Evolutionary conservation across 306 rosid species (phyloP).

Genomic region (Arachis hypogaea): DNA sequence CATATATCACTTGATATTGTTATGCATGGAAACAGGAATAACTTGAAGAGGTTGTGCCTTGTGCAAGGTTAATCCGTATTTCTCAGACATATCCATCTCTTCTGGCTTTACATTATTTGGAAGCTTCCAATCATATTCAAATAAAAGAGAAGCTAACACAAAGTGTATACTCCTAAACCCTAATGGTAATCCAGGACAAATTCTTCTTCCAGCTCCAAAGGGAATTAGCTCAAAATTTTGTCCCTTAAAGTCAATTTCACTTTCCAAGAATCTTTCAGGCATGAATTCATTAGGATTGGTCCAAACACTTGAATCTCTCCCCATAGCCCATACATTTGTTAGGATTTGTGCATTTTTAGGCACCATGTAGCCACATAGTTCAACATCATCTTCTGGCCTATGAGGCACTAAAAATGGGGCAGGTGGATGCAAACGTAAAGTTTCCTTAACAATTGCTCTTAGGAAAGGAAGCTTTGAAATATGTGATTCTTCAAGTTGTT

Average conservation of each 20-base stretch:
- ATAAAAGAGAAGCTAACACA: conserved; percentile 24
- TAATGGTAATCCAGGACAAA: conserved; percentile 33
- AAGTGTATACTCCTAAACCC: conserved; percentile 5
- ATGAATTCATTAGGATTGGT: conserved; percentile 18
- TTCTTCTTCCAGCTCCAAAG: conserved; percentile 43
- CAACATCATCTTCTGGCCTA: neutral
- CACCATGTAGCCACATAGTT: neutral
- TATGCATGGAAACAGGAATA: conserved; percentile 6
- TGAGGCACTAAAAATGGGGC: conserved; percentile 24
- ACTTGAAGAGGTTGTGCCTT: conserved; percentile 30
- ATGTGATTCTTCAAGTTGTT: neutral
- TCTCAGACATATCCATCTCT: conserved; percentile 21
- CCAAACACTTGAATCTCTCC: conserved; percentile 28
- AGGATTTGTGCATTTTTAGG: conserved; percentile 10
- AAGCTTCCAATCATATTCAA: conserved; percentile 29
- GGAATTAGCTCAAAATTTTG: conserved; percentile 31
- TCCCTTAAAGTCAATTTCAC: conserved; percentile 30
- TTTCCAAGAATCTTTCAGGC: conserved; percentile 37
- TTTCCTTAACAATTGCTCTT: conserved; percentile 33
- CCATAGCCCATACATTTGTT: conserved; percentile 33
- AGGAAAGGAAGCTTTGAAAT: neutral
- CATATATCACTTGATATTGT: too few relatives aligned
- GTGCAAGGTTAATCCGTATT: conserved; percentile 8
- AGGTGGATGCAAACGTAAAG: conserved; percentile 32
- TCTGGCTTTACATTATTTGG: neutral